Evolutionary conservation across 2,329 filamentous ascomycete species (phyloP), one percentile per base, ranked within the genome.

Genomic region (Cladosporium cucumerinum): DNA sequence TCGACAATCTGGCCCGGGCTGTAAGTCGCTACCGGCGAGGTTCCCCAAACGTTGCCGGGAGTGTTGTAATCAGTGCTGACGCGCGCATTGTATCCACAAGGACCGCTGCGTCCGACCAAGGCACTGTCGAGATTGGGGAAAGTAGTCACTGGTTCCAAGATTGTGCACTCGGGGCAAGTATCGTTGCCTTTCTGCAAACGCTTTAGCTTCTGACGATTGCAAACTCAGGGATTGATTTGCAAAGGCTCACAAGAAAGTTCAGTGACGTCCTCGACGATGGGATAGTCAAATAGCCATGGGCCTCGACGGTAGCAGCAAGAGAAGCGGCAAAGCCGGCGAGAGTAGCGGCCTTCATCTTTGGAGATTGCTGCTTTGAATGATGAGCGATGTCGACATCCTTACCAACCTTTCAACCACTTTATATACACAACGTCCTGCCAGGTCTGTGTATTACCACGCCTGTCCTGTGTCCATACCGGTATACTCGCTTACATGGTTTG

Each of bases 1-100:
- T 54, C 26, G 16, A 54, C 26, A 18, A 54, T 28, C 14, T 54
- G 26, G 3, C 26, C 51, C 10, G 51, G 51, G 16, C 16, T 32
- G 51, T 54, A 54, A 18, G 51, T 54, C 6, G 25, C 51, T n/a
- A 54, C 51, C 10, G 51, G 51, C 3, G 26, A 30, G 18, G 26
- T 54, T 21, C 51, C 51, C 51, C 51, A 54, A n/a, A 32, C 26
- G 18, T 54, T 28, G 18, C 51, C 51, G 16, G 51, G 51, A 7
- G 51, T 54, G 18, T 54, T 54, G 51, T 54, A 54, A 11, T 54
- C 51, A 4, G 51, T 54, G n/a, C 51, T 54, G 51, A 54, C 51
- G 51, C 51, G 51, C 0, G 51, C 51, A 28, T 54, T 54, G 26
- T 54, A 54, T 21, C 51, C 51, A 32, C 51, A 54, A 30, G 51